Base-by-base conservation (phyloP, 2,329 filamentous ascomycete genomes). In the Paraphaeosphaeria sporulosa region DNA sequence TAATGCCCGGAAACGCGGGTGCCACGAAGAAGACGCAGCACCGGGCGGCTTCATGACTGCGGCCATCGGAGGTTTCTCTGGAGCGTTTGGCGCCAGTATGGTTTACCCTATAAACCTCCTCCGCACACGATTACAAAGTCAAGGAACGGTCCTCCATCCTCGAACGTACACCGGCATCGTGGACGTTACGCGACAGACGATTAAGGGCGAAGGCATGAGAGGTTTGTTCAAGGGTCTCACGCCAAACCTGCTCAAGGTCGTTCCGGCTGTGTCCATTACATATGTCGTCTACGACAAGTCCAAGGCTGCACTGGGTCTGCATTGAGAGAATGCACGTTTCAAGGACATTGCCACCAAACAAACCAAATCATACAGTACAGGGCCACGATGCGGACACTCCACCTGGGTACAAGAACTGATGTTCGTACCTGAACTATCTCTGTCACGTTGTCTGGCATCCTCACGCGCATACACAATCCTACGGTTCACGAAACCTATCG, bases 21-120 rank as follows among this genome's bases (percentile, higher is more conserved):
- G 91, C 66, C 92, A 97, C 76, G 92, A 96, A 66, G 93, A 97
- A 67, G 89, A 92, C 43, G 84, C 87, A 10, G 78, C 87, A 38
- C 90, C 92, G 7, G 91, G 90, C 63, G 95, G 94, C 64, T 88
- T 97, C 68, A 86, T 89, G 34, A 95, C 94, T 5, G 95, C 93
- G 51, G 86, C 91, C 43, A 96, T 98, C 72, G 95, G 95, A 51
- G 95, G 94, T 4, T 89, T 92, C 51, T 96, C 93, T 46, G 95
- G 95, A 44, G 94, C 94, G 0, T 89, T 97, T 61, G 94, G 95
- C 63, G 95, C 95, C 3, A 92, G 90, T n/a, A 87, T 94, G 13
- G 95, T 99, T 38, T 99, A 99, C 73, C 95, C 95, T 0, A 83
- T 99, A 67, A 99, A 99, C 74, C 88, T 99, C 52, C 86, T 99